Base-by-base conservation (phyloP, 306 rosid species). In the Coriaria nepalensis region DNA sequence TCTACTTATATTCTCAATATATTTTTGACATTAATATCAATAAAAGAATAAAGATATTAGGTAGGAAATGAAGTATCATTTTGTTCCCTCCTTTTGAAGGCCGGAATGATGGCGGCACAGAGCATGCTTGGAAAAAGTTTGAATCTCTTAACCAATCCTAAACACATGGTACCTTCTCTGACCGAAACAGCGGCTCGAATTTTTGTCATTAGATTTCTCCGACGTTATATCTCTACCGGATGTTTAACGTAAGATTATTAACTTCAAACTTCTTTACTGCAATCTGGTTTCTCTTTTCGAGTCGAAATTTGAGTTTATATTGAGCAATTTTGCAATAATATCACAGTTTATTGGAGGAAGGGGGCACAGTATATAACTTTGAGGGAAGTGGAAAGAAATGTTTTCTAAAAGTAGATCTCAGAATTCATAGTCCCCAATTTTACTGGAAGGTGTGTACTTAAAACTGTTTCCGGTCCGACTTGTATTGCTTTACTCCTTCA, bases 81-180 rank as follows among this genome's bases (percentile, higher is more conserved):
- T n/a, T n/a, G n/a, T n/a, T n/a, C n/a, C n/a, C n/a, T 43, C 56
- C 46, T 39, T 65, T 44, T 64, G 60, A 78, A 87, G 96, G 94
- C 90, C 59, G 96, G 95, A 50, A 74, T 76, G 81, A 57, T 49
- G 49, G 90, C 93, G 56, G 93, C 95, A 43, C 70, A 74, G 64
- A 74, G 67, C 11, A 33, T 83, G 45, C 82, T 88, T 47, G 93
- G 93, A 68, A 74, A 56, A 50, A 35, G 58, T 14, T 73, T 57
- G 57, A 49, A 71, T 35, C 79, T 76, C 49, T 56, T 69, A 59
- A 68, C 73, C 67, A 74, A 88, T 51, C 93, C 96, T 7, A 83
- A 80, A 68, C 86, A 73, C 67, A 83, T 88, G 96, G 93, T 68
- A 40, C 95, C 83, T 12, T 88, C 95, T 32, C 65, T 86, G 64